Percentiles rank a stretch among this genome's conserved stretches.
phyloP scores from a whole-genome alignment of 306 rosid genomes.

The Alnus glutinosa region DNA sequence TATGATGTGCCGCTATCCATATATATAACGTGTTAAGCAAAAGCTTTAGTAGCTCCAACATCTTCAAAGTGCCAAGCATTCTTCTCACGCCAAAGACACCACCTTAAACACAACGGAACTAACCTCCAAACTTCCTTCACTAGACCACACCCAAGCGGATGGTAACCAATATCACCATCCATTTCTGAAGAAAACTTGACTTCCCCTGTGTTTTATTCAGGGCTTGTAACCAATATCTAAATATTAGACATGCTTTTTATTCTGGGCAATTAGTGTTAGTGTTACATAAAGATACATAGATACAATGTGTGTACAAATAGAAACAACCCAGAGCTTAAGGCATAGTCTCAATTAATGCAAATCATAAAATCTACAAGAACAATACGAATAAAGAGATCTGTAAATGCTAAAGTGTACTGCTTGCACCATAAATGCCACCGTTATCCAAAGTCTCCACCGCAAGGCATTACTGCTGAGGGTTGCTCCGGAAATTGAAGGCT shows the following conservation, averaged over 20 bases:
- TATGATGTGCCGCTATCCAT: too few relatives aligned
- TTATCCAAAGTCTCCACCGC: too few relatives aligned
- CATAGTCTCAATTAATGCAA: neutral
- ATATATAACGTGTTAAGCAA: too few relatives aligned
- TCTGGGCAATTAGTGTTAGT: neutral
- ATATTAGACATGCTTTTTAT: neutral
- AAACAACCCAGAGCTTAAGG: neutral
- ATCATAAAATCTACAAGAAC: neutral
- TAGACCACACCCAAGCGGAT: neutral
- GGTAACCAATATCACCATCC: neutral
- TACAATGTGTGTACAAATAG: neutral
- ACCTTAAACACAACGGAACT: too few relatives aligned
- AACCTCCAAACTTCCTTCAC: too few relatives aligned
- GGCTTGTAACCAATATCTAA: slow-evolving; percentile 2
- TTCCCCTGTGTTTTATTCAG: neutral
- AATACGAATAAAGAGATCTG: neutral
- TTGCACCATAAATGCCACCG: too few relatives aligned
- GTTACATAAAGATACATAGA: neutral
- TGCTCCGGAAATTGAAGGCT: too few relatives aligned
- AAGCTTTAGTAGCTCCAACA: too few relatives aligned
- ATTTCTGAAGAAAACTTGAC: neutral
- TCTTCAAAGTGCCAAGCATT: too few relatives aligned
- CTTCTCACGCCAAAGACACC: too few relatives aligned
- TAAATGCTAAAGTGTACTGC: too few relatives aligned
- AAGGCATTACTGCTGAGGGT: too few relatives aligned